Percentiles rank a stretch among this genome's conserved stretches.
phyloP scores from a whole-genome alignment of 2,329 filamentous ascomycete genomes.

The Aureobasidium sp. region DNA sequence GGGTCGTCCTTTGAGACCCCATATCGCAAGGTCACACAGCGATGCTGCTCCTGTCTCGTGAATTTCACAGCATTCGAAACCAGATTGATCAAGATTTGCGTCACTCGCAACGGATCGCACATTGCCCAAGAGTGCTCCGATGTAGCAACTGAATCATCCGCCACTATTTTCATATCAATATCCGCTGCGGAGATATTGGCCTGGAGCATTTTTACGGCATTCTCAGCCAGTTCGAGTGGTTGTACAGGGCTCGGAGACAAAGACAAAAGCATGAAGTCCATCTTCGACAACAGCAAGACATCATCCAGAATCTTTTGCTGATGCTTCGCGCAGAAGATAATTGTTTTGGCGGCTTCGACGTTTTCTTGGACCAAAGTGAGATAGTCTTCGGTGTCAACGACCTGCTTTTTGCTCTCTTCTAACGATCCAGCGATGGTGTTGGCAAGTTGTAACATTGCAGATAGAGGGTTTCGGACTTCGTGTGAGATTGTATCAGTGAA shows the following conservation, averaged over 20 bases:
- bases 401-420: background rate
- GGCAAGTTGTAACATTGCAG: conserved; percentile 39
- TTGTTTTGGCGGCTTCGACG: conserved; percentile 20
- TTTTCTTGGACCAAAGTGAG: background rate
- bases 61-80: conserved; percentile 28
- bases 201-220: conserved; percentile 34
- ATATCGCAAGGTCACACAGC: conserved; percentile 20
- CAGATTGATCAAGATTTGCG: conserved; percentile 29
- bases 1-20: conserved; percentile 32
- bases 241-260: conserved; percentile 35
- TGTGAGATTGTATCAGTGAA: conserved; percentile 35
- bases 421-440: conserved; percentile 35
- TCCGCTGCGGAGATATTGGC: conserved; percentile 30
- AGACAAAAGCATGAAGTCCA: conserved; percentile 27
- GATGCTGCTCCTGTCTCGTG: conserved; percentile 13
- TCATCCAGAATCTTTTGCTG: conserved; percentile 38
- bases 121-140: conserved; percentile 27
- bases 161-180: conserved; percentile 30
- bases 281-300: conserved; percentile 37
- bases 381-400: background rate
- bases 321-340: conserved; percentile 3
- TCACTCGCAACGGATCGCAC: conserved; percentile 26
- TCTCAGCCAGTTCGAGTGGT: conserved; percentile 29
- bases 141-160: conserved; percentile 28
- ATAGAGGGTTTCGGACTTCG: conserved; percentile 40